Evolutionary conservation across 768 basidiomycete genomes (phyloP).

Genomic region (Calocybe indica): DNA sequence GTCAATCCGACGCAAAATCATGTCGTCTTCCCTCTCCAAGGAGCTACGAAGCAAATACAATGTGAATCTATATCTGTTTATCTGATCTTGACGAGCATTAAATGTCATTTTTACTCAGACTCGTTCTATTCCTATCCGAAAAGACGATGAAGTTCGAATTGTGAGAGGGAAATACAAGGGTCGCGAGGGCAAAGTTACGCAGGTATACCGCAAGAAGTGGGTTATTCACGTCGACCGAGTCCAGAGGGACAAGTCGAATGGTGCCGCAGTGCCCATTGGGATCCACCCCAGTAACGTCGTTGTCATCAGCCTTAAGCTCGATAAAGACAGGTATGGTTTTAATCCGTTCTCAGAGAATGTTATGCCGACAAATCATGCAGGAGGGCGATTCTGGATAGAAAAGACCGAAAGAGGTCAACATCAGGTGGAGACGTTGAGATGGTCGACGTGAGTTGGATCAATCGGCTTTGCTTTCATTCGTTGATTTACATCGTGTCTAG

Average conservation of each 20-base stretch:
- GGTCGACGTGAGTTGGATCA: constrained; percentile 57
- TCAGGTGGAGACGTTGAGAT: constrained; percentile 63
- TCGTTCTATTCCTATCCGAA: constrained; percentile 91
- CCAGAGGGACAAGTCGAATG: constrained; percentile 95
- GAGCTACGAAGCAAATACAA: constrained; percentile 90
- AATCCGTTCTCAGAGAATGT: background rate
- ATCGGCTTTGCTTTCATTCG: background rate
- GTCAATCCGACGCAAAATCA: constrained; percentile 92
- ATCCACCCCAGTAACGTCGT: constrained; percentile 97
- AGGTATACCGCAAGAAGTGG: constrained; percentile 99
- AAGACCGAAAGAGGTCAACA: constrained; percentile 67
- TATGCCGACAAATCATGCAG: constrained; percentile 26
- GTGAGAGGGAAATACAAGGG: constrained; percentile 99
- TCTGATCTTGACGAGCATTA: background rate
- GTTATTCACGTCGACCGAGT: constrained; percentile 98
- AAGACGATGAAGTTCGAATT: constrained; percentile 97
- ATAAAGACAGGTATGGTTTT: constrained; percentile 71
- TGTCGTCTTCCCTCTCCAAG: constrained; percentile 94
- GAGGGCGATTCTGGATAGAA: constrained; percentile 83
- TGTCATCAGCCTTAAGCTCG: constrained; percentile 87
- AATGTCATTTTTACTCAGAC: constrained; percentile 36
- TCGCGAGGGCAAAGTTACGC: constrained; percentile 95
- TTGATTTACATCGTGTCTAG: background rate
- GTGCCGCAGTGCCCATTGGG: constrained; percentile 88
- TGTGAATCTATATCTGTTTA: constrained; percentile 40